A percentile compares a stretch with the other conserved stretches of the same genome.
Evolutionary conservation across 1,139 yeast species (phyloP).

Genomic region (Kodamaea fungicola): DNA sequence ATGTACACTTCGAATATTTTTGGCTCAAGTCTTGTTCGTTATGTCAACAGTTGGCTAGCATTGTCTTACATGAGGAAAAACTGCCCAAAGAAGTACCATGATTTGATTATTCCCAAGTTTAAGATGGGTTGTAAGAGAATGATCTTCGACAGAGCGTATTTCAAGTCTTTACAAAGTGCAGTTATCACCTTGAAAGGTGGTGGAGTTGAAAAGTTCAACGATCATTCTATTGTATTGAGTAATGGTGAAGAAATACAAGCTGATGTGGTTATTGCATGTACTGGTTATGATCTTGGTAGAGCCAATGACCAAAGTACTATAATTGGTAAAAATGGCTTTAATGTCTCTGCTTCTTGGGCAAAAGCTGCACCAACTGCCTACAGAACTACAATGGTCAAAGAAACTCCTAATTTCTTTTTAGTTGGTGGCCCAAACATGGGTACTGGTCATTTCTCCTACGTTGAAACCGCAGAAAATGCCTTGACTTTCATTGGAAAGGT

Average conservation of each 20-base stretch:
- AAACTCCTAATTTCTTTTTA: slow-evolving; percentile 35
- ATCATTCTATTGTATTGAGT: slow-evolving; percentile 26
- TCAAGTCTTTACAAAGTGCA: slow-evolving; percentile 31
- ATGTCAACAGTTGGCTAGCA: slow-evolving; percentile 19
- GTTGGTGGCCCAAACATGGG: slow-evolving; percentile 44
- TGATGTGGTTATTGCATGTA: slow-evolving; percentile 43
- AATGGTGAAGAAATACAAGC: slow-evolving; percentile 29
- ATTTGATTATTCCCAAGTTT: slow-evolving; percentile 31
- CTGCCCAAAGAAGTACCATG: slow-evolving; percentile 33
- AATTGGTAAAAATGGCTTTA: slow-evolving; percentile 26
- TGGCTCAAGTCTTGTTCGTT: slow-evolving; percentile 25
- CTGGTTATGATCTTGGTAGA: slow-evolving; percentile 31
- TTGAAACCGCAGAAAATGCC: slow-evolving; percentile 38
- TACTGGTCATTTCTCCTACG: slow-evolving; percentile 45
- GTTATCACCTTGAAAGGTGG: slow-evolving; percentile 24
- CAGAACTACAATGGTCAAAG: slow-evolving; percentile 29
- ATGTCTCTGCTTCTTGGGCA: slow-evolving; percentile 23
- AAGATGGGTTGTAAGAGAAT: slow-evolving; percentile 43
- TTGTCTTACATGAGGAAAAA: slow-evolving; percentile 25
- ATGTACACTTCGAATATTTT: slow-evolving; percentile 30
- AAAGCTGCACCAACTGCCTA: slow-evolving; percentile 35
- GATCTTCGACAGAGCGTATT: slow-evolving; percentile 35
- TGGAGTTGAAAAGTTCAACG: slow-evolving; percentile 25
- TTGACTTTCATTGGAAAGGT: slow-evolving; percentile 23
- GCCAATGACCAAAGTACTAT: slow-evolving; percentile 19